A percentile compares a stretch with the other conserved stretches of the same genome.
These are phyloP conservation scores for Microsporum audouinii DNA, from an alignment of 2,329 filamentous ascomycete species.

Conservation along the genomic window DNA sequence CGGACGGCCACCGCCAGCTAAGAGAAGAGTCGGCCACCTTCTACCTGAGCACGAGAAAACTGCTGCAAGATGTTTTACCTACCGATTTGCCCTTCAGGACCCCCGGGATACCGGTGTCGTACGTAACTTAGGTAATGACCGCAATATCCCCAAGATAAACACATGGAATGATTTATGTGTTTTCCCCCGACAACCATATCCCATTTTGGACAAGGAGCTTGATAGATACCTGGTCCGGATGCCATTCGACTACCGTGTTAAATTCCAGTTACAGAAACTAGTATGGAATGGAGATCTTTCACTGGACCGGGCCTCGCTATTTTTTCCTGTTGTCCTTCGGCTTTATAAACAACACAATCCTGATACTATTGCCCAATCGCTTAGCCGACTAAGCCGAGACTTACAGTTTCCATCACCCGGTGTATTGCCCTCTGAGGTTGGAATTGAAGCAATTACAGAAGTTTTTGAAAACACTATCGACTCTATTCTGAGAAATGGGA, in stretches of 20 bases:
- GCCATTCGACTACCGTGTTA: conserved; percentile 41
- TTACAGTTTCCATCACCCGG: conserved; percentile 47
- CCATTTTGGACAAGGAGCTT: conserved; percentile 9
- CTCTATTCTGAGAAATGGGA: background rate
- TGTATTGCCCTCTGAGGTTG: conserved; percentile 35
- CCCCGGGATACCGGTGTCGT: conserved; percentile 21
- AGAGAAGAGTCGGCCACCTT: conserved; percentile 15
- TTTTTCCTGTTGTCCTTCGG: conserved; percentile 12
- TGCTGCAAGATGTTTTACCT: conserved; percentile 32
- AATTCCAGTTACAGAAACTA: conserved; percentile 54
- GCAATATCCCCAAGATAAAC: conserved; percentile 14
- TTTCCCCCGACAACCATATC: conserved; percentile 1
- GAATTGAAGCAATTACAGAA: conserved; percentile 25
- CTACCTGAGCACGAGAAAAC: conserved; percentile 13
- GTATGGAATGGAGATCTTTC: conserved; percentile 52
- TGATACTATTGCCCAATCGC: conserved; percentile 31
- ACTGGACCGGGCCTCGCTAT: conserved; percentile 38
- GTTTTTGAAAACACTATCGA: conserved; percentile 18
- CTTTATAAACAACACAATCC: conserved; percentile 29
- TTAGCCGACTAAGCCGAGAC: conserved; percentile 42
- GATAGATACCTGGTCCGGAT: conserved; percentile 9
- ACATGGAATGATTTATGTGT: conserved; percentile 15
- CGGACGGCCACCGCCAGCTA: conserved; percentile 1
- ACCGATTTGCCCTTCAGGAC: conserved; percentile 30
- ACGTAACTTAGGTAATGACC: conserved; percentile 17